Evolutionary conservation across 2,329 filamentous ascomycete species (phyloP).

Genomic region (Pleurostoma richardsiae): DNA sequence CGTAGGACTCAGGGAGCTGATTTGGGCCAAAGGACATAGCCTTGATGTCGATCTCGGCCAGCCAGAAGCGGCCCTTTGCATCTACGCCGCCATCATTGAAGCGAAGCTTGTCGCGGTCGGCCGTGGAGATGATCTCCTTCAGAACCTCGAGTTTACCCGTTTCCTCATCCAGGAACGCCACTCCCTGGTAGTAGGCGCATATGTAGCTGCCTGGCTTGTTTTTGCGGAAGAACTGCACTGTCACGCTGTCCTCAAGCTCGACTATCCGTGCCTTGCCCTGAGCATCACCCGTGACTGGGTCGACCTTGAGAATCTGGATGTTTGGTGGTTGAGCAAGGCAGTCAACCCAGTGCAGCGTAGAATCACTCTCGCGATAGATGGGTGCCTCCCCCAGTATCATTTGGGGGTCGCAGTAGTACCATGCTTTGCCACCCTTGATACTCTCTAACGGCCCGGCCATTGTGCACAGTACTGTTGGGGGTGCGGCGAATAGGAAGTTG

Average conservation of each 20-base stretch:
- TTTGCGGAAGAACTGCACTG: conserved; percentile 25
- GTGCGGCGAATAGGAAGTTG: neutral
- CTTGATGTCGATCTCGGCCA: conserved; percentile 27
- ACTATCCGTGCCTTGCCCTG: conserved; percentile 18
- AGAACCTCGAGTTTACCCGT: conserved; percentile 26
- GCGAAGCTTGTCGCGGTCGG: conserved; percentile 18
- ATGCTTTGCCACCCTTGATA: neutral
- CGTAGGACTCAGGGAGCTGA: conserved; percentile 20
- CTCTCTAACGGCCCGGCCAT: neutral
- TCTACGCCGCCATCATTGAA: conserved; percentile 30
- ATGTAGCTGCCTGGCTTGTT: conserved; percentile 27
- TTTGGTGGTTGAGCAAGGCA: conserved; percentile 16
- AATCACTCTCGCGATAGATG: neutral
- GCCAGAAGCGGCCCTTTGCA: conserved; percentile 25
- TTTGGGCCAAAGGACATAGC: conserved; percentile 24
- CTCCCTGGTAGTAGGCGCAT: conserved; percentile 29
- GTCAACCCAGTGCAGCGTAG: neutral
- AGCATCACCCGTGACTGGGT: conserved; percentile 20
- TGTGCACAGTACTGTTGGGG: neutral
- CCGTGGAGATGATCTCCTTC: conserved; percentile 26
- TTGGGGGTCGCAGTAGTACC: neutral
- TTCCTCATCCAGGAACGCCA: conserved; percentile 28
- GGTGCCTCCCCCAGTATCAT: neutral
- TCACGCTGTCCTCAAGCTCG: conserved; percentile 25
- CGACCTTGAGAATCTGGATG: conserved; percentile 23